Evolutionary conservation across 441 rosid species (phyloP).

Genomic region (Hypseocharis bilobata): DNA sequence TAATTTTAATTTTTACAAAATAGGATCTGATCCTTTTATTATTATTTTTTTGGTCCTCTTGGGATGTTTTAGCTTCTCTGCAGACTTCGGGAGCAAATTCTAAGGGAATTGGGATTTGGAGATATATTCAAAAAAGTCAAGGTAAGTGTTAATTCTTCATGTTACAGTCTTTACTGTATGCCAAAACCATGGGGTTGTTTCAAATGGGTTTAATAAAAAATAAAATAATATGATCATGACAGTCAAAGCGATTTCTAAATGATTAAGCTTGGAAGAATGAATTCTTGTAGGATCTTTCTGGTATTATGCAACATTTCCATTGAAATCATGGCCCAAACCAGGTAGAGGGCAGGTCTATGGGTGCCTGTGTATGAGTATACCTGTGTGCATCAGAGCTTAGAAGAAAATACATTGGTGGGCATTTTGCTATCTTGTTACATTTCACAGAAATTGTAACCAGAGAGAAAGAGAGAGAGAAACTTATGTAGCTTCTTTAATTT

Average conservation of each 20-base stretch:
- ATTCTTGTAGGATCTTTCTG: neutral
- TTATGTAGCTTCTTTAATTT: neutral
- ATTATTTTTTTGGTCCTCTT: constrained; percentile 16
- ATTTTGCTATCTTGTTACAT: too few relatives aligned
- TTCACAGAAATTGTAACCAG: too few relatives aligned
- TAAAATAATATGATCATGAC: neutral
- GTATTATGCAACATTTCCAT: neutral
- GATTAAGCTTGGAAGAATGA: neutral
- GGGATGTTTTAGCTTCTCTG: constrained; percentile 56
- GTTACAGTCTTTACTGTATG: neutral
- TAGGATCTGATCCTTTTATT: too few relatives aligned
- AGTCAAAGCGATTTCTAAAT: neutral
- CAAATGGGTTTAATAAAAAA: neutral
- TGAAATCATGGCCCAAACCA: too few relatives aligned
- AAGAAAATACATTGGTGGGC: too few relatives aligned
- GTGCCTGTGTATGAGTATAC: too few relatives aligned
- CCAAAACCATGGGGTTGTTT: neutral
- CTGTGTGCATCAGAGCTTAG: too few relatives aligned
- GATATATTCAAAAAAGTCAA: constrained; percentile 96
- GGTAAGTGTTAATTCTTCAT: constrained; percentile 34
- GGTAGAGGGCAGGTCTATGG: too few relatives aligned
- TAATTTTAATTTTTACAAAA: neutral
- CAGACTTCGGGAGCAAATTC: constrained; percentile 70
- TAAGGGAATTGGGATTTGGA: constrained; percentile 78
- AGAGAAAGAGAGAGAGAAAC: too few relatives aligned